Percentiles rank a stretch among this genome's conserved stretches.
These are phyloP conservation scores for Talinum fruticosum DNA, from an alignment of 148 eudicot species.

Conservation along the genomic window DNA sequence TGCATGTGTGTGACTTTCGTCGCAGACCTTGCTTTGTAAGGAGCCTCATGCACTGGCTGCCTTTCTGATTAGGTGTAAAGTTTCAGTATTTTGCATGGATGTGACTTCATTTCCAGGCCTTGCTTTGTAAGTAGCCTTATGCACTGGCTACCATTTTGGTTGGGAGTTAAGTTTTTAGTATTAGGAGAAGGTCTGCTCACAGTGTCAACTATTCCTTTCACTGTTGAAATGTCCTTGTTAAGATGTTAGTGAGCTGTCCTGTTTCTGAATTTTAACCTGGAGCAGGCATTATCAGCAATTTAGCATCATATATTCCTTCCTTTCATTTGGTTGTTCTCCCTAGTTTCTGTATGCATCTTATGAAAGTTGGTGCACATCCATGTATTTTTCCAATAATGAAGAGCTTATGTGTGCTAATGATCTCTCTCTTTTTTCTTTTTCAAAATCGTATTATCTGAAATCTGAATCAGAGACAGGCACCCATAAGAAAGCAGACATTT, in stretches of 20 bases:
- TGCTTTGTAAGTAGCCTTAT: background rate
- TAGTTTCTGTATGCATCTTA: background rate
- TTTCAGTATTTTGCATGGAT: background rate
- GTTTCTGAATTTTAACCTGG: background rate
- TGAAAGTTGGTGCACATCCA: background rate
- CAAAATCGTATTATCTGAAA: conserved; percentile 14
- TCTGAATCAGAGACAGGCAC: conserved; percentile 39
- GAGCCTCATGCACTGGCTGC: background rate
- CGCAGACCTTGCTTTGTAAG: background rate
- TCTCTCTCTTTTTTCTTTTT: background rate
- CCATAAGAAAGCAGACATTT: conserved; percentile 35
- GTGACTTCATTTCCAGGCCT: background rate
- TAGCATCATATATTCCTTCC: background rate
- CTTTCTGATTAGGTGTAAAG: background rate
- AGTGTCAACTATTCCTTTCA: background rate
- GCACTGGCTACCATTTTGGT: background rate
- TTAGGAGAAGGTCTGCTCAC: background rate
- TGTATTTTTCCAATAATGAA: background rate
- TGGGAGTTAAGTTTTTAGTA: background rate
- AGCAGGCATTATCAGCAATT: background rate
- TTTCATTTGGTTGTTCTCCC: background rate
- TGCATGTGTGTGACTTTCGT: background rate
- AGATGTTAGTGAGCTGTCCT: background rate
- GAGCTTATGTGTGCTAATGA: background rate
- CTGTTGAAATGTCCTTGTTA: background rate